Base-by-base conservation (phyloP, 2,329 filamentous ascomycete species). In the Plectosphaerella cucumerina region DNA sequence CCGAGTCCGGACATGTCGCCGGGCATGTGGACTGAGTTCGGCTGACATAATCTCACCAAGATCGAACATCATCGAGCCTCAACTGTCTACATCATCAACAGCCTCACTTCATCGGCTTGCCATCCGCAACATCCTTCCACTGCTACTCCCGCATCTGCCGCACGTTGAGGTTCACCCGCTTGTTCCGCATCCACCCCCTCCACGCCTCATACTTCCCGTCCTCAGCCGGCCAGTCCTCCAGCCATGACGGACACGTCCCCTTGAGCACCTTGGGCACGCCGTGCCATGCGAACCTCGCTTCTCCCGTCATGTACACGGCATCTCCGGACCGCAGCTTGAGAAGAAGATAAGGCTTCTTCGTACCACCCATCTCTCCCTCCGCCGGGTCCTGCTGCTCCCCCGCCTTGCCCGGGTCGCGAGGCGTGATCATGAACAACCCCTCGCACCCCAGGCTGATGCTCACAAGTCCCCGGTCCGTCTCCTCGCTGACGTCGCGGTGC, bases 401-500 rank as follows among this genome's bases (percentile, higher is more conserved):
- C 23, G 53, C 45, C 52, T 58, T 62, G 35, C 58, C 64, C 11
- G 17, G n/a, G n/a, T 43, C 74, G 17, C 80, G 82, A 6, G 89
- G 81, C 2, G 89, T 87, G 53, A 92, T 87, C 64, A 97, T 82
- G 62, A 99, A 97, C 3, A 97, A 72, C 1, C 85, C 89, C 59
- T 97, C 92, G 60, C 93, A 97, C 3, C 94, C 94, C 44, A 97
- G 75, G 60, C 90, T 96, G 39, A 97, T 72, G 59, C 90, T 96
- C 17, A 96, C 82, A 23, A 97, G 76, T 0, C 90, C 90, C 49
- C 78, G 83, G 59, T 90, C 81, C 46, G 86, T 87, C 58, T 88
- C 78, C 70, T 97, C 94, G 56, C 90, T 95, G 41, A 97, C 91
- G 64, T 99, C 94, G 11, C 94, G 85, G 71, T 97, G 94, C 67